Percentiles rank a stretch among this genome's conserved stretches.
Evolutionary conservation across 352 stramenopile genomes (phyloP).

Genomic region (Globisporangium cederbergense): DNA sequence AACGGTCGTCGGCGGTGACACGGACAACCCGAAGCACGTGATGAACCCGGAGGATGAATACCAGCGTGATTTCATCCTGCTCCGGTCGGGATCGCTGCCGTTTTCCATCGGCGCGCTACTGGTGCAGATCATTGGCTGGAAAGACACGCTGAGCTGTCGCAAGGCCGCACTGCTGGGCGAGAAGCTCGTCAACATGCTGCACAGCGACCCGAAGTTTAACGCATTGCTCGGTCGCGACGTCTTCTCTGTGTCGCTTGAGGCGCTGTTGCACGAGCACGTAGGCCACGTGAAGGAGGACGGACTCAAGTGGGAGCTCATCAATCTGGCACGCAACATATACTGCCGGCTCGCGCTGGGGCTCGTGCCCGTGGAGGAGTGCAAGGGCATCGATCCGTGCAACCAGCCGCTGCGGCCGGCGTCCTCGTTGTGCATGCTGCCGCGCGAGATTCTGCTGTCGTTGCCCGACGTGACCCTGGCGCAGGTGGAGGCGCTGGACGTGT

Average conservation of each 20-base stretch:
- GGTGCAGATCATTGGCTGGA: slow-evolving; percentile 63
- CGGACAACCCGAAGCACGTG: slow-evolving; percentile 74
- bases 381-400: slow-evolving; percentile 78
- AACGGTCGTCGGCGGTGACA: slow-evolving; percentile 65
- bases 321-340: slow-evolving; percentile 81
- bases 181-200: slow-evolving; percentile 61
- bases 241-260: slow-evolving; percentile 54
- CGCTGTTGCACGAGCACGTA: slow-evolving; percentile 50
- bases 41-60: slow-evolving; percentile 53
- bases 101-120: slow-evolving; percentile 50
- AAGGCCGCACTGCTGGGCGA: slow-evolving; percentile 55
- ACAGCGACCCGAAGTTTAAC: slow-evolving; percentile 35
- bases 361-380: slow-evolving; percentile 71
- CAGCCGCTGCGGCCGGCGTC: slow-evolving; percentile 48
- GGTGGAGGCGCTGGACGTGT: slow-evolving; percentile 44
- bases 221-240: slow-evolving; percentile 51
- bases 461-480: slow-evolving; percentile 37
- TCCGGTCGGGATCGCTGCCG: slow-evolving; percentile 38
- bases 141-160: slow-evolving; percentile 68
- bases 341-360: slow-evolving; percentile 64
- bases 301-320: slow-evolving; percentile 84
- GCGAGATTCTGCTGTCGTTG: slow-evolving; percentile 58
- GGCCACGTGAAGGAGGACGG: slow-evolving; percentile 76
- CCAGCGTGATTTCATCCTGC: slow-evolving; percentile 62
- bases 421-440: slow-evolving; percentile 39